Evolutionary conservation across 2,329 filamentous ascomycete genomes (phyloP), one percentile per base, ranked within the genome.

Genomic region (Ophiostoma novo-ulmi): DNA sequence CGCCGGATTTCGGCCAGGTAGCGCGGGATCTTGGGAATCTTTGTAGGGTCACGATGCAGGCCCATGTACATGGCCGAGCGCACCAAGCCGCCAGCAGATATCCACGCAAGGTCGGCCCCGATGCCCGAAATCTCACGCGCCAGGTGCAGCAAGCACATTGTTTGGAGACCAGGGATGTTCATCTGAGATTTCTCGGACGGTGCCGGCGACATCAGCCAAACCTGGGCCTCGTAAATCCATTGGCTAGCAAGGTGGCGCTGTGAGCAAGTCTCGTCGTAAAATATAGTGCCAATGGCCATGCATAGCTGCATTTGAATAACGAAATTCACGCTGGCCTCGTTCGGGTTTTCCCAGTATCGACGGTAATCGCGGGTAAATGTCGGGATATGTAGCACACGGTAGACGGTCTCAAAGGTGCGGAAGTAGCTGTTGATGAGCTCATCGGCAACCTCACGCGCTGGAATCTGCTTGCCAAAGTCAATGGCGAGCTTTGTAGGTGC

Each of bases 341-440:
- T 74, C 0, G 81, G 80, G 20, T 80, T 79, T 41, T 80, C 77
- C 84, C 83, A 86, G 75, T 83, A 85, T 2, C 76, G 75, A 11
- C 81, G 79, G 73, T 88, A 89, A 41, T 87, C 84, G 13, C 79
- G 79, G 64, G 81, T 79, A 73, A 90, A 89, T 0, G 82, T 84
- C 0, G 87, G 87, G 0, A 85, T 76, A 75, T 90, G 85, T 10
- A 90, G 71, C 35, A 90, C 81, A 2, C 88, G 78, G 72, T 85
- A 82, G 20, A 85, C 82, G 0, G 84, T 83, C 74, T 89, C 87
- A 61, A 86, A 82, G 0, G 84, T 84, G 67, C 85, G 79, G 22
- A 90, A 78, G 78, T 88, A 88, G 39, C 79, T 77, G 10, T 83
- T 79, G 20, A 88, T 78, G 1, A 88, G 80, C 69, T 81, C 77